These are phyloP conservation scores for Trypanosoma brucei DNA, from an alignment of 208 protist species.

Conservation along the genomic window DNA sequence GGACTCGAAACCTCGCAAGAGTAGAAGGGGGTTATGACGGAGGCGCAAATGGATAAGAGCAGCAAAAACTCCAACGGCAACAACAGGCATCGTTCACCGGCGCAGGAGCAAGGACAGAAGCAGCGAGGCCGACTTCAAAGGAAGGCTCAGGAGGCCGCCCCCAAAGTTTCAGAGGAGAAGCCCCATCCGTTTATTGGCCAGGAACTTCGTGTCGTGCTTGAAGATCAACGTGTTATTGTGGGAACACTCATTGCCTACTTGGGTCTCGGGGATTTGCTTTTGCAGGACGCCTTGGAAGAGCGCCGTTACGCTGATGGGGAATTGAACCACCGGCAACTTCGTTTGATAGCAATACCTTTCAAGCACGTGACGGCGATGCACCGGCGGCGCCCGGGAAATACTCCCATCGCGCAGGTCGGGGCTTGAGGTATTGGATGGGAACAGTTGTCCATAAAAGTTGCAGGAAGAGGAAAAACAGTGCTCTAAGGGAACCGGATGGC, in stretches of 20 bases:
- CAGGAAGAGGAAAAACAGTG: no score
- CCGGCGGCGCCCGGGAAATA: conserved; percentile 35
- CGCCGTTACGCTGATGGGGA: conserved; percentile 65
- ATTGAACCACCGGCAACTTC: conserved; percentile 34
- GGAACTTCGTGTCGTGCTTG: conserved; percentile 78
- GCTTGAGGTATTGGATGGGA: conserved; percentile 3
- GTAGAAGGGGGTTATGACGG: no score
- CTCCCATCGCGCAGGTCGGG: conserved; percentile 22
- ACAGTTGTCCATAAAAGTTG: not conserved
- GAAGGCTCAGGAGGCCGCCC: conserved; percentile 6
- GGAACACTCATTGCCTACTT: conserved; percentile 70
- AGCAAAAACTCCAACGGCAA: not conserved
- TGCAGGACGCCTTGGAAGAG: conserved; percentile 61
- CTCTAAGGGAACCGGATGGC: no score
- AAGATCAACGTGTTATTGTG: conserved; percentile 60
- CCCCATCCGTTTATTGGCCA: conserved; percentile 55
- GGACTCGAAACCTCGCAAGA: no score
- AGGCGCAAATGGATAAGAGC: not conserved
- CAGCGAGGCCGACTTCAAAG: not conserved
- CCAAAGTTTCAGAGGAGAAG: not conserved
- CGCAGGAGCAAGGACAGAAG: conserved; percentile 1
- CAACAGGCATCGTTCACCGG: not conserved
- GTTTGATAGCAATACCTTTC: conserved; percentile 68
- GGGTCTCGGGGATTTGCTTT: conserved; percentile 70
- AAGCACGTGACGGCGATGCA: conserved; percentile 64